phyloP scores from a whole-genome alignment of 371 early-diverging fungal genomes.

The Entomophthora muscae region DNA sequence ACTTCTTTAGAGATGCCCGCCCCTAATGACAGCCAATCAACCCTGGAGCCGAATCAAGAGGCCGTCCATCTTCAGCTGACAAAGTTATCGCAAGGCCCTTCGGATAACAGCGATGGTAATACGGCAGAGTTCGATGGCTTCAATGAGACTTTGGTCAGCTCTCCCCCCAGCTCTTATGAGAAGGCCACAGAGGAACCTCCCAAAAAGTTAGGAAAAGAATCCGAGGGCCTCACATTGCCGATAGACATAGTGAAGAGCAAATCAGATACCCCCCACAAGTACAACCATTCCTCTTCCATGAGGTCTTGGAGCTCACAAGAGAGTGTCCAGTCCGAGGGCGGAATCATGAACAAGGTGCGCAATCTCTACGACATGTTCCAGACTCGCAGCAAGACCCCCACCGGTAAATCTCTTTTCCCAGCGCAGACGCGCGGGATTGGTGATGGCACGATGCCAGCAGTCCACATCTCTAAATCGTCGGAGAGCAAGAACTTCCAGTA shows the following conservation, averaged over 20 bases:
- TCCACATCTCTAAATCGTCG: not conserved
- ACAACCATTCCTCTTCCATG: not conserved
- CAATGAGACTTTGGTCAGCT: no score
- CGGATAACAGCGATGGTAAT: no score
- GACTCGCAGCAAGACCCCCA: not conserved
- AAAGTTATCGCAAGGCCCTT: no score
- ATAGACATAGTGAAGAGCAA: not conserved
- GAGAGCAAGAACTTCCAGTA: not conserved
- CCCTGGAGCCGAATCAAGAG: no score
- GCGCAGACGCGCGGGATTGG: not conserved
- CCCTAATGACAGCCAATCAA: no score
- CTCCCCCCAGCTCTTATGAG: no score
- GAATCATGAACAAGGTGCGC: slow-evolving; percentile 3
- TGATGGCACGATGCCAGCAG: not conserved
- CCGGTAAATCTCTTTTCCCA: not conserved
- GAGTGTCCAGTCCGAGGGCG: not conserved
- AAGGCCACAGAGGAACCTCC: not conserved
- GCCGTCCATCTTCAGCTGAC: no score
- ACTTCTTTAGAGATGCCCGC: no score
- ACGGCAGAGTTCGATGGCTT: no score
- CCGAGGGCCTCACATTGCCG: not conserved
- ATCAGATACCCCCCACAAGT: not conserved
- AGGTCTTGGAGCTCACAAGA: not conserved
- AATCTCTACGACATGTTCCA: not conserved
- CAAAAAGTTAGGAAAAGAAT: not conserved